Evolutionary conservation across 148 eudicot genomes (phyloP), one percentile per base, ranked within the genome.

Genomic region (Linanthus parryae): DNA sequence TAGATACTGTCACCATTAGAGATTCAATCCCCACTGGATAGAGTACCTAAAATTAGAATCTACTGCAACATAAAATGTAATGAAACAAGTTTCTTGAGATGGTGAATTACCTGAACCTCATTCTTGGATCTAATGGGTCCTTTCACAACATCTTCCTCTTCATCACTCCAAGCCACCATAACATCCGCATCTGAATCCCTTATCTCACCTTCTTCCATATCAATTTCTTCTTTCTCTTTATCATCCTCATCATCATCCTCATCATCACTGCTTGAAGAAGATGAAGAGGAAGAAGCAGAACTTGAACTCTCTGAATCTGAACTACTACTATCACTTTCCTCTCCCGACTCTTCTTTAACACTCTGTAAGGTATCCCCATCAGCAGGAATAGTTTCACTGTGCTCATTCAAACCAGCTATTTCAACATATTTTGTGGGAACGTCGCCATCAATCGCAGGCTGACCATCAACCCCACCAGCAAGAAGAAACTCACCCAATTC

Each of bases 151-250:
- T 31, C 59, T n/a, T 14, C 68, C 24, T 47, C 76, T 22, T 11
- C 59, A 15, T 71, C 85, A 62, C 72, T 76, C 82, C 75, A 67
- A 58, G 59, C 62, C 63, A 73, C 66, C 76, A 79, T 59, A 63
- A 73, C 70, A 35, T 75, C 81, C 44, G 26, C 73, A 52, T 76
- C 89, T 41, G 81, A 62, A 31, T 70, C 76, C 67, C 68, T 43
- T 52, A 88, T 84, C 67, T 84, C 87, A 50, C 94, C 97, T 66
- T 88, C 92, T 72, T 88, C 90, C 40, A 73, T 17, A 5, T 82
- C 90, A 17, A 51, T 2, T 56, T 62, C 48, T 15, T 38, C 58
- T 31, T 47, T 29, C 6, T 50, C 78, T 23, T 68, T 64, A 8
- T 46, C 78, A 14, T 41, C 47, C 2, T 43, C 48, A 1, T 22